phyloP scores from a whole-genome alignment of 192 early-diverging fungal species.

The Backusella mclennaniae region DNA sequence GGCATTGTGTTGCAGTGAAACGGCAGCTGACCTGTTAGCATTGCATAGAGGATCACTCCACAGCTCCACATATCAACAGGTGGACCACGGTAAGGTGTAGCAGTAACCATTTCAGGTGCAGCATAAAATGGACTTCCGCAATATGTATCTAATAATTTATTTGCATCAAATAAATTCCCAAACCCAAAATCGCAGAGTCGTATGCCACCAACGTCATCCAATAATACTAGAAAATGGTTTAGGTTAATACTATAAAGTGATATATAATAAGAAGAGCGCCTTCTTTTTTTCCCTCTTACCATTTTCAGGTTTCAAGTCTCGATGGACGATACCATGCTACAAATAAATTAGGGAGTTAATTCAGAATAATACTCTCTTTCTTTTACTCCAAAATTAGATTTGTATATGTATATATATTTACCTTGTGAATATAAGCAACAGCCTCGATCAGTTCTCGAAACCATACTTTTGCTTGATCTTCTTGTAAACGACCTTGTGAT shows the following conservation, averaged over 20 bases:
- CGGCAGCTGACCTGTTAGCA: constrained; percentile 64
- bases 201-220: constrained; percentile 53
- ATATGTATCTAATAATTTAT: constrained; percentile 54
- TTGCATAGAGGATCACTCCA: constrained; percentile 69
- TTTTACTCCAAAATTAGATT: constrained; percentile 46
- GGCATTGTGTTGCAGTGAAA: constrained; percentile 68
- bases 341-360: background rate
- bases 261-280: background rate
- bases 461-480: constrained; percentile 55
- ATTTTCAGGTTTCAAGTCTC: constrained; percentile 87
- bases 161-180: constrained; percentile 41
- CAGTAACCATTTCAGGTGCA: constrained; percentile 65
- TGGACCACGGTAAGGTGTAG: constrained; percentile 55
- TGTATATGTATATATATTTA: constrained; percentile 17
- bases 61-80: constrained; percentile 66
- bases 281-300: background rate
- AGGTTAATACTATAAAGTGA: too few relatives aligned
- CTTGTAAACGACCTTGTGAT: constrained; percentile 50
- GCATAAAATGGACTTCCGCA: constrained; percentile 71
- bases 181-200: constrained; percentile 96
- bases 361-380: background rate
- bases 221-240: constrained; percentile 31
- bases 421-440: constrained; percentile 58
- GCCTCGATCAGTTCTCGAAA: constrained; percentile 66
- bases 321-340: constrained; percentile 49